Percentiles rank a stretch among this genome's conserved stretches.
Evolutionary conservation across 257 asterid genomes (phyloP).

Genomic region (Solanum neorickii): DNA sequence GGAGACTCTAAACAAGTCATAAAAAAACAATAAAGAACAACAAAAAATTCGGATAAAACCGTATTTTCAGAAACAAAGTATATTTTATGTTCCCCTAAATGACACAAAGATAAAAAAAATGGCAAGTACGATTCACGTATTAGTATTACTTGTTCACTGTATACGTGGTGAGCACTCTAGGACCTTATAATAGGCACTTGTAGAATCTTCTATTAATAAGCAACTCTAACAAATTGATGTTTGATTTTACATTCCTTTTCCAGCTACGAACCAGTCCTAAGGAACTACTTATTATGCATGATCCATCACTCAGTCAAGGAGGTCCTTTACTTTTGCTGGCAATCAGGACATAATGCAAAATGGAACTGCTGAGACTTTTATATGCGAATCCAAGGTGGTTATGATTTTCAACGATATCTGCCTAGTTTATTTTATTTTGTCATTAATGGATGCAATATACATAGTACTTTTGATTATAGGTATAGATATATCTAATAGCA

Average conservation of each 20-base stretch:
- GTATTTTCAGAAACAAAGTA: too few species aligned
- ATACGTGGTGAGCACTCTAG: neutral
- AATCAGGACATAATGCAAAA: slow-evolving; percentile 15
- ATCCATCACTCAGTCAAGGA: slow-evolving; percentile 1
- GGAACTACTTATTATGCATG: slow-evolving; percentile 11
- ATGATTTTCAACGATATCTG: neutral
- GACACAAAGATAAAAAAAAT: neutral
- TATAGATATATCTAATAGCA: neutral
- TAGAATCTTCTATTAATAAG: neutral
- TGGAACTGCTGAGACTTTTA: slow-evolving; percentile 10
- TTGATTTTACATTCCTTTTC: slow-evolving; percentile 22
- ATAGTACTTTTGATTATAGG: neutral
- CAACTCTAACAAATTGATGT: neutral
- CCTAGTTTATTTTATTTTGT: neutral
- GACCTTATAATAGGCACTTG: neutral
- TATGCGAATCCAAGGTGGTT: slow-evolving; percentile 36
- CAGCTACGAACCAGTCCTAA: slow-evolving; percentile 16
- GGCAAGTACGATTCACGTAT: neutral
- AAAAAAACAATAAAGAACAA: too few species aligned
- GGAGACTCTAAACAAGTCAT: too few species aligned
- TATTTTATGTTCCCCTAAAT: too few species aligned
- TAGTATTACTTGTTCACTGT: neutral
- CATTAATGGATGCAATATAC: neutral
- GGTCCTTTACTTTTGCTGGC: slow-evolving; percentile 7
- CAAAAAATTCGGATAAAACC: too few species aligned